Evolutionary conservation across 2,329 filamentous ascomycete genomes (phyloP).

Genomic region (Neopestalotiopsis sp.): DNA sequence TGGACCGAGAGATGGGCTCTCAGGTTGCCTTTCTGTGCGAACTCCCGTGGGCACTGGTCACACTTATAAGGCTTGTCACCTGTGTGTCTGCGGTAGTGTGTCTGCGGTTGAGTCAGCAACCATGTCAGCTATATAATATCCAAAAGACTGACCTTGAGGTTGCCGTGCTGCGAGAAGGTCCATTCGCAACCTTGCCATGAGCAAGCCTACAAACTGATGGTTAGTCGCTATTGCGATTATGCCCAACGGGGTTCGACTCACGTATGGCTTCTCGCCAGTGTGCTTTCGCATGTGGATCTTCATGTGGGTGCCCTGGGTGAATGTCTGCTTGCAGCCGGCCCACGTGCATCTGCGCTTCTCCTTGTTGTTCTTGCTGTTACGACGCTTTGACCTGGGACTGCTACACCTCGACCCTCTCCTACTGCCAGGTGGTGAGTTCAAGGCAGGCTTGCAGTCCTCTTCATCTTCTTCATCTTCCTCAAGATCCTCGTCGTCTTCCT

Average conservation of each 20-base stretch:
- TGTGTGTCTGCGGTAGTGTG: slow-evolving; percentile 85
- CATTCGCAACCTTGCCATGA: slow-evolving; percentile 75
- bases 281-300: slow-evolving; percentile 89
- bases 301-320: slow-evolving; percentile 90
- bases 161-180: slow-evolving; percentile 87
- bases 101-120: slow-evolving; percentile 50
- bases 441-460: slow-evolving; percentile 28
- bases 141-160: slow-evolving; percentile 71
- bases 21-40: slow-evolving; percentile 86
- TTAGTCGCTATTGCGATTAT: slow-evolving; percentile 29
- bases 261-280: slow-evolving; percentile 88
- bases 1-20: slow-evolving; percentile 85
- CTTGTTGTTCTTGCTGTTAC: slow-evolving; percentile 26
- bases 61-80: slow-evolving; percentile 86
- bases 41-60: slow-evolving; percentile 78
- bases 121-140: slow-evolving; percentile 18
- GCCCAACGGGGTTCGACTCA: slow-evolving; percentile 54
- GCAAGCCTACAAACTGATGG: slow-evolving; percentile 53
- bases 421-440: slow-evolving; percentile 36
- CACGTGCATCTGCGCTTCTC: slow-evolving; percentile 74
- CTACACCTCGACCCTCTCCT: slow-evolving; percentile 30
- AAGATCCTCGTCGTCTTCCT: slow-evolving; percentile 46
- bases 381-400: slow-evolving; percentile 24
- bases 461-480: slow-evolving; percentile 42
- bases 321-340: slow-evolving; percentile 78